Conservation (phyloP, 257 asterid genomes). For the Solanum virginianum region DNA sequence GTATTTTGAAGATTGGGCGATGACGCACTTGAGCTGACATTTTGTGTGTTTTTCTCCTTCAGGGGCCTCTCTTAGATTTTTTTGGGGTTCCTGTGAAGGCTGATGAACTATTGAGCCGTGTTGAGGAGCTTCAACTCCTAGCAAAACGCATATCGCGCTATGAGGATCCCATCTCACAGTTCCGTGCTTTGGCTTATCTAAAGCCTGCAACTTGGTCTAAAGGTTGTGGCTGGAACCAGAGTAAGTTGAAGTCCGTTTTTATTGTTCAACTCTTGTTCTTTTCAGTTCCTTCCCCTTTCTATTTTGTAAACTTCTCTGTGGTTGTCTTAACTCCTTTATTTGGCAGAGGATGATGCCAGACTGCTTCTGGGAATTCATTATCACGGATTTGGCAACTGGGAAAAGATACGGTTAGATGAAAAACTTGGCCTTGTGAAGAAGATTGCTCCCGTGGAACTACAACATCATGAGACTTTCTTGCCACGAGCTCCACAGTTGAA, state of each 20-base stretch:
- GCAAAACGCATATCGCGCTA: constrained; percentile 85
- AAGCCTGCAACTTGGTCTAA: constrained; percentile 97
- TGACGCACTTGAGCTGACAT: neutral
- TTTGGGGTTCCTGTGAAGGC: constrained; percentile 98
- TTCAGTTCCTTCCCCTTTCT: neutral
- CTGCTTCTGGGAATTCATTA: constrained; percentile 88
- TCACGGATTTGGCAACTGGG: constrained; percentile 99
- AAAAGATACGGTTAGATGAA: constrained; percentile 75
- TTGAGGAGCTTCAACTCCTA: constrained; percentile 90
- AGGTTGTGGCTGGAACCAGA: constrained; percentile 99
- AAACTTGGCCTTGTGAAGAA: constrained; percentile 82
- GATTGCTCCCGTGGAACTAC: constrained; percentile 99
- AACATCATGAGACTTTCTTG: constrained; percentile 92
- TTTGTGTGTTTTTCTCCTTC: neutral
- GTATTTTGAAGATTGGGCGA: neutral
- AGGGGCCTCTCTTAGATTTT: constrained; percentile 96
- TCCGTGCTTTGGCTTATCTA: constrained; percentile 69
- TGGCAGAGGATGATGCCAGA: constrained; percentile 94
- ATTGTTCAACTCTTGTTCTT: neutral
- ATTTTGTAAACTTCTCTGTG: neutral
- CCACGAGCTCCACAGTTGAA: constrained; percentile 98
- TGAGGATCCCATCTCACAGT: constrained; percentile 80
- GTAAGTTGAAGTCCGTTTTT: constrained; percentile 36
- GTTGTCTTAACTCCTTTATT: constrained; percentile 4
- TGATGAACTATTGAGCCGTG: constrained; percentile 80